phyloP scores from a whole-genome alignment of 1,139 yeast species.

The Magnusiomyces ingens region DNA sequence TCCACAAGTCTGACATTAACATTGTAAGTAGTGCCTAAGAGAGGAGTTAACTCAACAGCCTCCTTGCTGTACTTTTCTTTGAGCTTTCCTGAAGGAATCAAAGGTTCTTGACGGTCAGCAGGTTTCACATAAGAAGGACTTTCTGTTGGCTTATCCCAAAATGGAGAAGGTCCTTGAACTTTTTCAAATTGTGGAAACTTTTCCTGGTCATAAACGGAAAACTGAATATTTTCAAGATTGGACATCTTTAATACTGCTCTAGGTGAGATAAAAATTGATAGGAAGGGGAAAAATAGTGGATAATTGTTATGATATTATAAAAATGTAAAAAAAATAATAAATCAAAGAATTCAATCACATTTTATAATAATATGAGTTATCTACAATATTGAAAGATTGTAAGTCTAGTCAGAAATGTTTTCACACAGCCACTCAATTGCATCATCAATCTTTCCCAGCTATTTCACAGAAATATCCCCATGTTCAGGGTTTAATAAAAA shows the following conservation, averaged over 20 bases:
- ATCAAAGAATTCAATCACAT: too few relatives aligned
- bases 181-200: not conserved
- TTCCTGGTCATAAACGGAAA: slow-evolving; percentile 1
- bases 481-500: too few relatives aligned
- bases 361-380: too few relatives aligned
- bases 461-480: too few relatives aligned
- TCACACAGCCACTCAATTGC: too few relatives aligned
- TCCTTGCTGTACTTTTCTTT: slow-evolving; percentile 24
- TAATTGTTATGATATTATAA: too few relatives aligned
- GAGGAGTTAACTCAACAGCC: slow-evolving; percentile 26
- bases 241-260: not conserved
- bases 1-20: slow-evolving; percentile 36
- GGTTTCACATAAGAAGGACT: slow-evolving; percentile 19
- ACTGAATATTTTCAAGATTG: slow-evolving; percentile 3
- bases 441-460: too few relatives aligned
- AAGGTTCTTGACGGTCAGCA: slow-evolving; percentile 17
- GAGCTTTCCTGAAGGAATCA: slow-evolving; percentile 19
- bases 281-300: too few relatives aligned
- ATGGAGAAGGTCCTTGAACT: slow-evolving; percentile 21
- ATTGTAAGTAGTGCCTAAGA: slow-evolving; percentile 27
- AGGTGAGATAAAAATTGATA: too few relatives aligned
- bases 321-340: too few relatives aligned
- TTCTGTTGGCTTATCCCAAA: slow-evolving; percentile 20
- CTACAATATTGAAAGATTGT: too few relatives aligned
- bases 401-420: too few relatives aligned